phyloP scores from a whole-genome alignment of 164 flowering plant species.

The Akebia trifoliata region DNA sequence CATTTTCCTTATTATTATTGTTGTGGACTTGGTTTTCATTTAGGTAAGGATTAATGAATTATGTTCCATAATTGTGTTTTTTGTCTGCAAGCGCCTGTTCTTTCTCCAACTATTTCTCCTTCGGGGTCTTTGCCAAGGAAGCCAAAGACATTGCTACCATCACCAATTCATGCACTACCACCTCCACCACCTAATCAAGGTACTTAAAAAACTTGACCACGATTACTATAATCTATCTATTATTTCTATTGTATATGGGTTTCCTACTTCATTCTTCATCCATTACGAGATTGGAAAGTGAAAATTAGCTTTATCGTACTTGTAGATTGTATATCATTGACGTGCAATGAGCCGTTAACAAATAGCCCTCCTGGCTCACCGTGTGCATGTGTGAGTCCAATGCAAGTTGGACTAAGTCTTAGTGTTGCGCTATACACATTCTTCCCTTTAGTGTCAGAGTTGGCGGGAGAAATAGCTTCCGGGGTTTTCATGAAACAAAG shows the following conservation, averaged over 20 bases:
- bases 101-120: constrained; percentile 37
- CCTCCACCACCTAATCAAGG: constrained; percentile 84
- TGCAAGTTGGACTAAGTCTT: constrained; percentile 67
- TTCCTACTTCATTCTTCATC: background rate
- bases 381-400: constrained; percentile 71
- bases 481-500: constrained; percentile 71
- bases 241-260: background rate
- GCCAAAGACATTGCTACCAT: constrained; percentile 26
- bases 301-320: constrained; percentile 1
- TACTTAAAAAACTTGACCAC: constrained; percentile 10
- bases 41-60: background rate
- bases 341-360: constrained; percentile 61
- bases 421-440: constrained; percentile 65
- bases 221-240: background rate
- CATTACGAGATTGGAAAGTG: background rate
- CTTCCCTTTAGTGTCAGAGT: constrained; percentile 76
- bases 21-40: constrained; percentile 8
- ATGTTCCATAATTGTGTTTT: constrained; percentile 1
- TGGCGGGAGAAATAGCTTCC: constrained; percentile 61
- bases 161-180: constrained; percentile 45
- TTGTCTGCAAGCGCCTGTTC: constrained; percentile 24
- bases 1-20: too few species aligned
- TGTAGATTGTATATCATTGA: constrained; percentile 57
- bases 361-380: constrained; percentile 78
- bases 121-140: constrained; percentile 25